Evolutionary conservation across 257 asterid genomes (phyloP).

Genomic region (Solanum medicagineum): DNA sequence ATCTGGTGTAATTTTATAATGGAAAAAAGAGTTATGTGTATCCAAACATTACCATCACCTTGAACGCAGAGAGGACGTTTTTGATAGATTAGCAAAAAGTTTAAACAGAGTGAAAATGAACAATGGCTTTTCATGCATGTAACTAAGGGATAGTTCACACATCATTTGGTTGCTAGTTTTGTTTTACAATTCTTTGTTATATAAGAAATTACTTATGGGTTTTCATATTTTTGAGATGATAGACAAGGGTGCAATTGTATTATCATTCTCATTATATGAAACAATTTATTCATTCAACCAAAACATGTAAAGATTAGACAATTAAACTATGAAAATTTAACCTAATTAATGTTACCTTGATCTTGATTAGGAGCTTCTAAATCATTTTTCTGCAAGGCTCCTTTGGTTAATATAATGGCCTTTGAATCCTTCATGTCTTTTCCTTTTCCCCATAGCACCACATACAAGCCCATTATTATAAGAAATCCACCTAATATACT

Average conservation of each 20-base stretch:
- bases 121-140: not conserved
- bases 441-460: conserved; percentile 43
- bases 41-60: not conserved
- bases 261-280: not conserved
- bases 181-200: not conserved
- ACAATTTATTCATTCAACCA: not conserved
- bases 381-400: not conserved
- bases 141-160: not conserved
- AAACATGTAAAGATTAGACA: not conserved
- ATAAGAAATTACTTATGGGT: not conserved
- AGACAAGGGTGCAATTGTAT: not conserved
- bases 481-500: conserved; percentile 41
- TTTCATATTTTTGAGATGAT: not conserved
- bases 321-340: not conserved
- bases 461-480: conserved; percentile 35
- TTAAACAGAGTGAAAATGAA: not conserved
- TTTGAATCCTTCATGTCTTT: conserved; percentile 15
- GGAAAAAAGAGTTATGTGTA: not conserved
- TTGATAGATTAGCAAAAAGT: not conserved
- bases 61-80: not conserved
- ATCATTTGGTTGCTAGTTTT: not conserved
- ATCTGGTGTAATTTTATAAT: not conserved
- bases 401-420: not conserved
- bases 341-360: not conserved
- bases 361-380: not conserved